Conservation (phyloP, 768 basidiomycete genomes). For the Gloeopeniophorella convolvens region DNA sequence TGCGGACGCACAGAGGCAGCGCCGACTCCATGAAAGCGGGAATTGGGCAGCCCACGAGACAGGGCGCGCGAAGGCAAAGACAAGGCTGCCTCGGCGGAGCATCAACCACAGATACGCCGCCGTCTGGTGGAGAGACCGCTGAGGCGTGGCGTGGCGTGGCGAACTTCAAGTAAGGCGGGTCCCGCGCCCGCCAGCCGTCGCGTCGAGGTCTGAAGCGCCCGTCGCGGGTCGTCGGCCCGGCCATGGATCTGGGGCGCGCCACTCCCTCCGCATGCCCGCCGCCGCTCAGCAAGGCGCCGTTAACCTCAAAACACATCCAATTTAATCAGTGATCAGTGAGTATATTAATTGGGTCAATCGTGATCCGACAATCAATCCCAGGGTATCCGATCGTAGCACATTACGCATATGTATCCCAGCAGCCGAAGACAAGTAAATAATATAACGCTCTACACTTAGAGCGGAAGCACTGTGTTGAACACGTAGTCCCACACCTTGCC, state of each 20-base stretch:
- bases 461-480: conserved; percentile 74
- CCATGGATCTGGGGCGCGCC: too few species aligned
- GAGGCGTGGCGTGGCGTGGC: too few species aligned
- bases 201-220: too few species aligned
- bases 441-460: conserved; percentile 33
- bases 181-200: too few species aligned
- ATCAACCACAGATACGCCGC: background rate
- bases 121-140: too few species aligned
- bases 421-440: background rate
- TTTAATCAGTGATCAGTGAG: background rate
- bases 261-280: too few species aligned
- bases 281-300: too few species aligned
- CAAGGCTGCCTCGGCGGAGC: background rate
- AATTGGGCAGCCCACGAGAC: too few species aligned
- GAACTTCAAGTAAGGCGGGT: too few species aligned
- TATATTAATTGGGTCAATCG: too few species aligned
- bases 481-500: conserved; percentile 93
- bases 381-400: conserved; percentile 4
- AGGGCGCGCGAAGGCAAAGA: background rate
- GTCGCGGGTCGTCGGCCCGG: too few species aligned
- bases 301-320: background rate
- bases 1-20: background rate
- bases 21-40: too few species aligned
- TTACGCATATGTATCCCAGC: background rate
- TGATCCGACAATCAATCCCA: background rate